Percentiles rank a stretch among this genome's conserved stretches.
These are phyloP conservation scores for Cucurbita ficifolia DNA, from an alignment of 306 rosid genomes.

Conservation along the genomic window DNA sequence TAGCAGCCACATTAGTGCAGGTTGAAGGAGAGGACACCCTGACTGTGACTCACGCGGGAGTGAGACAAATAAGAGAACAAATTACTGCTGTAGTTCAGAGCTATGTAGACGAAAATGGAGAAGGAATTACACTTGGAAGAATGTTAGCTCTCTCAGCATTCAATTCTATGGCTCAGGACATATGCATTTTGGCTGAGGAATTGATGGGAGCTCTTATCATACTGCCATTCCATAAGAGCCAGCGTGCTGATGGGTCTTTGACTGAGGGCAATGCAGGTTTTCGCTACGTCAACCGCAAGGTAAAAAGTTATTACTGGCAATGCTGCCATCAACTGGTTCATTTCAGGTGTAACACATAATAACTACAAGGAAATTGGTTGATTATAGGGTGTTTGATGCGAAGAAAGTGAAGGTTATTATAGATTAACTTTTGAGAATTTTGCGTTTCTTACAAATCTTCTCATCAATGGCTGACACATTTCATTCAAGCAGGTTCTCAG, in stretches of 20 bases:
- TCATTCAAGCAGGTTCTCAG: constrained; percentile 41
- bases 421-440: background rate
- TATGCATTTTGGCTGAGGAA: constrained; percentile 64
- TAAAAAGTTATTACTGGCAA: constrained; percentile 10
- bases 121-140: constrained; percentile 39
- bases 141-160: constrained; percentile 42
- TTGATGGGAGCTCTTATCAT: constrained; percentile 54
- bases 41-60: constrained; percentile 31
- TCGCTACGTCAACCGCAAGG: constrained; percentile 78
- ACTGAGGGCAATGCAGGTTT: constrained; percentile 49
- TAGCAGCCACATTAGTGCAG: constrained; percentile 37
- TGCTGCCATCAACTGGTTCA: background rate
- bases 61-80: constrained; percentile 47
- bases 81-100: constrained; percentile 41
- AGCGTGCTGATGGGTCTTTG: constrained; percentile 34
- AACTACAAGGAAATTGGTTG: background rate
- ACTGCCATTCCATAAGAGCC: constrained; percentile 70
- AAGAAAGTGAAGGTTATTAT: background rate
- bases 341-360: background rate
- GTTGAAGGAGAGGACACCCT: constrained; percentile 28
- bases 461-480: background rate
- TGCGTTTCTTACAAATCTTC: background rate
- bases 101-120: constrained; percentile 25
- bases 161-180: constrained; percentile 46
- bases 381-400: background rate